A percentile compares a stretch with the other conserved stretches of the same genome.
These are phyloP conservation scores for Stagonosporopsis rhizophila DNA, from an alignment of 2,329 filamentous ascomycete species.

Conservation along the genomic window DNA sequence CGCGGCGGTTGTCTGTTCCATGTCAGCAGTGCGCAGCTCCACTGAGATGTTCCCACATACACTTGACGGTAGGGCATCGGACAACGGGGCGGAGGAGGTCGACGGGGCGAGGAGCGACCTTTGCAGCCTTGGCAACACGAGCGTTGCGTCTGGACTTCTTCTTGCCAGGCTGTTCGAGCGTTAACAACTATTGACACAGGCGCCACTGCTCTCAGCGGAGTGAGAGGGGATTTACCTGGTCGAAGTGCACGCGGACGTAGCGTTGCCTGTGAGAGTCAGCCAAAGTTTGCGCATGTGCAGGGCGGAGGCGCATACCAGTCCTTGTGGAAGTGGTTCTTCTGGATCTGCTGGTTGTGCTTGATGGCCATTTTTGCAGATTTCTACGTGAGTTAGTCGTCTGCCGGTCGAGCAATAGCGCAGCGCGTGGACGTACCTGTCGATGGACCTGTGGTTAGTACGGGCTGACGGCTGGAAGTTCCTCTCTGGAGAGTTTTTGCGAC, in stretches of 20 bases:
- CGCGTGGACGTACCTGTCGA: conserved; percentile 37
- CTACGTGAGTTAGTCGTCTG: conserved; percentile 23
- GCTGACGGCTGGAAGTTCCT: conserved; percentile 28
- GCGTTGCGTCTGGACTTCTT: conserved; percentile 92
- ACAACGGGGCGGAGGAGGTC: conserved; percentile 97
- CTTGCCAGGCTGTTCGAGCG: conserved; percentile 77
- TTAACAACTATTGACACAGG: conserved; percentile 52
- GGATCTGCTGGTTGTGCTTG: conserved; percentile 99
- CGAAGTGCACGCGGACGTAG: conserved; percentile 98
- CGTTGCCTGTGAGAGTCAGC: conserved; percentile 72
- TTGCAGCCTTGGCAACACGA: conserved; percentile 92
- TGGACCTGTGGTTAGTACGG: conserved; percentile 46
- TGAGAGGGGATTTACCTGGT: conserved; percentile 83
- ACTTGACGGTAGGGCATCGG: conserved; percentile 97
- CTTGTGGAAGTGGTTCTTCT: conserved; percentile 74
- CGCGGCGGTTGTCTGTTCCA: conserved; percentile 82
- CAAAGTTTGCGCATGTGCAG: conserved; percentile 9
- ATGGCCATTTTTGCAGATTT: conserved; percentile 70
- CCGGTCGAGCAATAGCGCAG: conserved; percentile 5
- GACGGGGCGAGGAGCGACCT: conserved; percentile 93
- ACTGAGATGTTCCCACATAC: conserved; percentile 27
- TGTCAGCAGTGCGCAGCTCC: conserved; percentile 21
- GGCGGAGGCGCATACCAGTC: conserved; percentile 65
- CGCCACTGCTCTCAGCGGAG: conserved; percentile 59
- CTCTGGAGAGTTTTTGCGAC: conserved; percentile 17